Base-by-base conservation (phyloP, 2,329 filamentous ascomycete genomes). In the Fusarium sp. region DNA sequence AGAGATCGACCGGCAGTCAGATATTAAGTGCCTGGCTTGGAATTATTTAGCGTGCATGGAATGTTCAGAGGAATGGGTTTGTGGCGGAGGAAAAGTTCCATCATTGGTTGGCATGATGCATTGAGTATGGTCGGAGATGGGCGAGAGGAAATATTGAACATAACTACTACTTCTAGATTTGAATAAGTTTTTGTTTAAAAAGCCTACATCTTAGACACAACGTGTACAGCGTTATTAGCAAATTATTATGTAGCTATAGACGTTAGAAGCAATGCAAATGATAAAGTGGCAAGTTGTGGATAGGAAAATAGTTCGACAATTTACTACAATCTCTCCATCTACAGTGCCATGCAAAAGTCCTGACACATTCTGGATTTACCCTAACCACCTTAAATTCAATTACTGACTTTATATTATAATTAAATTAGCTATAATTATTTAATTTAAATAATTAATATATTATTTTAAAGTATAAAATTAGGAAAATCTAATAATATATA, bases 61-160 rank as follows among this genome's bases (percentile, higher is more conserved):
- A 53, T 50, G 45, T 36, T 41, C 27, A 17, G 4, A 47, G 58
- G 58, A 62, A 62, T 62, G 54, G 23, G 31, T 11, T 46, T 33
- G 20, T 25, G 50, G 49, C n/a, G 49, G 39, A 11, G 21, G 33
- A 20, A n/a, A 50, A 36, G 18, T 5, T 47, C 23, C n/a, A 13
- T 17, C n/a, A n/a, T 8, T 35, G 33, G 43, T 29, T 23, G 29
- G 4, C 10, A 23, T 20, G 17, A 25, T 33, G 21, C n/a, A 15
- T 20, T 13, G 21, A 25, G 40, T 20, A 35, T n/a, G 20, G 29
- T 20, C 27, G 18, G 20, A 1, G n/a, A 46, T 10, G 40, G 21
- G 40, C 9, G 7, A 15, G 47, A 20, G 29, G n/a, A 53, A 15
- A 35, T 35, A 42, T 53, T 36, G 36, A 35, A 27, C 1, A 6